Percentiles rank a stretch among this genome's conserved stretches.
phyloP scores from a whole-genome alignment of 2,329 filamentous ascomycete species.

The Onygena corvina region DNA sequence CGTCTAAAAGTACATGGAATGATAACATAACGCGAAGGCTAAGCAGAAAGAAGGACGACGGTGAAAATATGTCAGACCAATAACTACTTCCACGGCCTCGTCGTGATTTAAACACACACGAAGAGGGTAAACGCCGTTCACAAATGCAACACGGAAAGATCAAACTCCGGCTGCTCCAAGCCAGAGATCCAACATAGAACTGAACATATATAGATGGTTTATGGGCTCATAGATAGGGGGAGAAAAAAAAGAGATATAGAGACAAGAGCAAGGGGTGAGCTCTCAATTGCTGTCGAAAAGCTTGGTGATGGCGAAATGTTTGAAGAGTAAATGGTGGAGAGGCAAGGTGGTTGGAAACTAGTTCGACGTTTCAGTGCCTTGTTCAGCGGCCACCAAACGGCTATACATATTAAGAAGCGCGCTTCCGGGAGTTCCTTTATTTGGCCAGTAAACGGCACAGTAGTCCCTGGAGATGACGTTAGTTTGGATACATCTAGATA shows the following conservation, averaged over 20 bases:
- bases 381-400: conserved; percentile 12
- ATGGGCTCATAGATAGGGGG: neutral
- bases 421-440: conserved; percentile 25
- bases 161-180: conserved; percentile 7
- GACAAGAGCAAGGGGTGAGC: neutral
- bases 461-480: conserved; percentile 31
- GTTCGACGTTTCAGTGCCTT: conserved; percentile 7
- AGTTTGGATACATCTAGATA: conserved; percentile 15
- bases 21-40: neutral
- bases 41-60: neutral
- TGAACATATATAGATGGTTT: neutral
- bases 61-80: neutral
- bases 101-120: neutral
- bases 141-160: conserved; percentile 2
- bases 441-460: conserved; percentile 38
- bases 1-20: conserved; percentile 5
- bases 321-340: neutral
- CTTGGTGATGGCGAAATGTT: neutral
- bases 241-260: neutral
- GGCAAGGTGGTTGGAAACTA: neutral
- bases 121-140: conserved; percentile 7
- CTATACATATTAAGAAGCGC: conserved; percentile 16
- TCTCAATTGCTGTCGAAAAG: neutral
- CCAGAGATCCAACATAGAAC: conserved; percentile 3
- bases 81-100: neutral